These are phyloP conservation scores for Carpinus viminea DNA, from an alignment of 306 rosid species.

Conservation along the genomic window DNA sequence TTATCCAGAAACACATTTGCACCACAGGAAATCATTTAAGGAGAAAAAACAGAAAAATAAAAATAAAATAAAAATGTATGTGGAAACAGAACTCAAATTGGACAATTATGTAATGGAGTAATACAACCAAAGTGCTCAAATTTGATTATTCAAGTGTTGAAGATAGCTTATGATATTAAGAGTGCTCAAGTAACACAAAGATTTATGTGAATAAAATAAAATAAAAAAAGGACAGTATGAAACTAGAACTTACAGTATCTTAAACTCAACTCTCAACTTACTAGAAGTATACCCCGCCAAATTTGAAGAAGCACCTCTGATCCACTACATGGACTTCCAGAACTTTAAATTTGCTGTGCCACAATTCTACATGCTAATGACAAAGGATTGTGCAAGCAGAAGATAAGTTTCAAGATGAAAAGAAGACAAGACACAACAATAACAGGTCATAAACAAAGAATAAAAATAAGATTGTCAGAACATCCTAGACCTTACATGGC, in stretches of 20 bases:
- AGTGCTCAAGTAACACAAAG: neutral
- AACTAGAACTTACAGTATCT: neutral
- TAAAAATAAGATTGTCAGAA: neutral
- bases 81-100: constrained; percentile 4
- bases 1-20: neutral
- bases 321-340: neutral
- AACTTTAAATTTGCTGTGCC: neutral
- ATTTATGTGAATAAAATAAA: no score
- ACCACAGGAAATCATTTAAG: constrained; percentile 6
- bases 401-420: neutral
- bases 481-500: neutral
- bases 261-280: neutral
- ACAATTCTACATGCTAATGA: neutral
- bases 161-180: neutral
- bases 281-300: neutral
- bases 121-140: neutral
- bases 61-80: neutral
- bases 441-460: neutral
- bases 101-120: constrained; percentile 3
- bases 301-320: neutral
- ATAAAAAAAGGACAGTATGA: neutral
- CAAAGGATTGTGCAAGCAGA: neutral
- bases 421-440: neutral
- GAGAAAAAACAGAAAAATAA: neutral
- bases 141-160: neutral